Evolutionary conservation across 2,329 filamentous ascomycete genomes (phyloP), one percentile per base, ranked within the genome.

Genomic region (Helicocarpus griseus): DNA sequence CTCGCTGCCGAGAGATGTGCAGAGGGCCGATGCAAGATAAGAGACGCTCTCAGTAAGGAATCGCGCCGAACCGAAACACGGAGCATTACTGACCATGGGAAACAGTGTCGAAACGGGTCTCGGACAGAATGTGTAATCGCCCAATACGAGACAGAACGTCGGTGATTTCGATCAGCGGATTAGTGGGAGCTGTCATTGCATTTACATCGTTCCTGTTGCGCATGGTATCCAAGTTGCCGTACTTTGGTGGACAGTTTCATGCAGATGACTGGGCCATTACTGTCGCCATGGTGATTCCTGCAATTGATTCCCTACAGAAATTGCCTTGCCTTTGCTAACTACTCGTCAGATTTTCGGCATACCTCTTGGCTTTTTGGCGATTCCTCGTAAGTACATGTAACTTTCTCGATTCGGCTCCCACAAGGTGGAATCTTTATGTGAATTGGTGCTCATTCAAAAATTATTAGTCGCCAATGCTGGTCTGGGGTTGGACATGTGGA

Each of bases 401-500:
- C n/a, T 5, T 22, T 13, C 7, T 14, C 38, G n/a, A 22, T 40
- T 14, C 21, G 36, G 5, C 21, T 13, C 8, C 21, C 24, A 28
- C 22, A 4, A 26, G 40, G 14, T 46, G 7, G 43, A 22, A 14
- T 19, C n/a, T 1, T 9, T 17, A 11, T 46, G 14, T 24, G 17
- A 35, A n/a, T 43, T 28, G 14, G 22, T 33, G 8, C 26, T 33
- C 28, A 46, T 22, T 46, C 5, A 28, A 29, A 31, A 46, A 13
- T 33, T 4, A 17, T 19, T 33, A 46, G 43, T 46, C 21, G 28
- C 43, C 43, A 33, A 46, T 46, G 43, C 43, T 9, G 43, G 43
- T 46, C 43, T 46, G n/a, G 43, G 43, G 28, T 31, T 31, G 17
- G 43, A 46, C 14, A 46, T 46, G 28, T 46, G 43, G 43, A 46